Evolutionary conservation across 495 filamentous ascomycete genomes (phyloP).

Genomic region (Xylaria flabelliformis): DNA sequence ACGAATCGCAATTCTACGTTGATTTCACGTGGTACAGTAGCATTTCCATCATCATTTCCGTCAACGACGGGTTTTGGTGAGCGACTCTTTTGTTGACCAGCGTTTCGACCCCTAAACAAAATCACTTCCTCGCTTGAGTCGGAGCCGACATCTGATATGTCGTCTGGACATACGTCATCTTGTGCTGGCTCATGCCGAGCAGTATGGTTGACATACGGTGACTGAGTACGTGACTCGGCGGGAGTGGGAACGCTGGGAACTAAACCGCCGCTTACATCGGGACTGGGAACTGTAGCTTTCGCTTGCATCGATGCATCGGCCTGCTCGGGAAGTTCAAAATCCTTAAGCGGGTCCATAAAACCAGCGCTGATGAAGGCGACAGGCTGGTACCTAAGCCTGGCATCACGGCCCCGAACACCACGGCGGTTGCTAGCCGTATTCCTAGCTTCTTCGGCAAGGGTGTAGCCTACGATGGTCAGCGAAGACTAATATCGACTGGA

Average conservation of each 20-base stretch:
- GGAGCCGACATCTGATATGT: conserved; percentile 50
- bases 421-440: conserved; percentile 70
- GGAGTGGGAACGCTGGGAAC: not conserved
- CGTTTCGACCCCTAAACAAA: conserved; percentile 64
- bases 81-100: conserved; percentile 2
- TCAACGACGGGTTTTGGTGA: not conserved
- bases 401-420: conserved; percentile 45
- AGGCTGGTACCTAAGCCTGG: conserved; percentile 56
- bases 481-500: conserved; percentile 3
- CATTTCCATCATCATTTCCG: conserved; percentile 23
- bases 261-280: not conserved
- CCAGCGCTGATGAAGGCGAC: conserved; percentile 80
- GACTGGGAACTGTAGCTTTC: not conserved
- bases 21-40: conserved; percentile 28
- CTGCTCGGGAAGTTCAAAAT: conserved; percentile 30
- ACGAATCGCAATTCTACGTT: conserved; percentile 26
- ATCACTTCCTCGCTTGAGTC: conserved; percentile 72
- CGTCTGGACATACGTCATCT: not conserved
- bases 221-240: not conserved
- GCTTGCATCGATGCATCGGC: not conserved
- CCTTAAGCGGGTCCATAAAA: conserved; percentile 57
- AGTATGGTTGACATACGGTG: not conserved
- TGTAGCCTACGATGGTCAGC: conserved; percentile 51
- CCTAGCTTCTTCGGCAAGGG: conserved; percentile 77
- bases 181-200: not conserved